Evolutionary conservation across 1,284 basidiomycete species (phyloP).

Genomic region (Cystobasidium slooffiae): DNA sequence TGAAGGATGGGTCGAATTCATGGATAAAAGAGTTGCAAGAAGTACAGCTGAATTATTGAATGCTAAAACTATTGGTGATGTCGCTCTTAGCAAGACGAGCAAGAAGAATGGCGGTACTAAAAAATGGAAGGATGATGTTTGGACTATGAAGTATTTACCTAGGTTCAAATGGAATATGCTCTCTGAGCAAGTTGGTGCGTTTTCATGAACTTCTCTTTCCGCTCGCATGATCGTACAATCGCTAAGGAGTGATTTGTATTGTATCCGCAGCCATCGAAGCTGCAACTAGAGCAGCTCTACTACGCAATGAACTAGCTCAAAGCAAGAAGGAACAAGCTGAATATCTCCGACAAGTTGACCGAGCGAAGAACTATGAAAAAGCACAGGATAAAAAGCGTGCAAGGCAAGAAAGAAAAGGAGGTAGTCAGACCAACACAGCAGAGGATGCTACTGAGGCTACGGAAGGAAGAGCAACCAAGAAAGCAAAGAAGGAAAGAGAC

Average conservation of each 20-base stretch:
- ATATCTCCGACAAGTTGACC: slow-evolving; percentile 92
- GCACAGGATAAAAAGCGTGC: slow-evolving; percentile 70
- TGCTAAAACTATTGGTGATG: slow-evolving; percentile 78
- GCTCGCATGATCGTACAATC: neutral
- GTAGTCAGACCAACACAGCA: slow-evolving; percentile 23
- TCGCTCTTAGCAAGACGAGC: slow-evolving; percentile 12
- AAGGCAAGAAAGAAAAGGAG: slow-evolving; percentile 43
- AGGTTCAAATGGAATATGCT: slow-evolving; percentile 99
- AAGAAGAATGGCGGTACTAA: slow-evolving; percentile 72
- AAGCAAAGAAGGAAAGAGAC: slow-evolving; percentile 24
- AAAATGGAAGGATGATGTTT: slow-evolving; percentile 93
- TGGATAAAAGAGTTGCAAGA: slow-evolving; percentile 87
- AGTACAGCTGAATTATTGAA: slow-evolving; percentile 94
- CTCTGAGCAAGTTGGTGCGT: slow-evolving; percentile 94
- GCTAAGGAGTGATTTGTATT: neutral
- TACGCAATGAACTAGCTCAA: slow-evolving; percentile 88
- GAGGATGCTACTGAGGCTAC: slow-evolving; percentile 14
- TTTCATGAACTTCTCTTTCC: neutral
- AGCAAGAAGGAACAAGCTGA: slow-evolving; percentile 87
- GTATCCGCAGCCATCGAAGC: slow-evolving; percentile 98
- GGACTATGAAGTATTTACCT: slow-evolving; percentile 99
- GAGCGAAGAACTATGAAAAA: slow-evolving; percentile 87
- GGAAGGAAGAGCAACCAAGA: slow-evolving; percentile 41
- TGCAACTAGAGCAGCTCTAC: slow-evolving; percentile 80
- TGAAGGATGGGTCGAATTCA: slow-evolving; percentile 99